phyloP scores from a whole-genome alignment of 139 green algal genomes.

The Zygnema circumcarinatum region DNA sequence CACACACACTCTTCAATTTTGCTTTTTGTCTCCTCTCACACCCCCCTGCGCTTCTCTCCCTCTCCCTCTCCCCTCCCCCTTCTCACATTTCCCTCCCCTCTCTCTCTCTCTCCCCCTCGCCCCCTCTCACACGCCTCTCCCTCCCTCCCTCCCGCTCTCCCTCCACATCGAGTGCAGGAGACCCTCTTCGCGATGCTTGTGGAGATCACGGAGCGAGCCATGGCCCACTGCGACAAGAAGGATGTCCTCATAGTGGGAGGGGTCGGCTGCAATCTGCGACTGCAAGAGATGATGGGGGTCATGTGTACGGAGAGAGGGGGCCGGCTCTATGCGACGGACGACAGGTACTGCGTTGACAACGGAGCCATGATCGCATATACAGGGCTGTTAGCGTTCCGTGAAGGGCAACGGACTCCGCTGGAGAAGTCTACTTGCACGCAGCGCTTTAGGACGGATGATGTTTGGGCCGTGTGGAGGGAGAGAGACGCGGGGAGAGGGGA shows the following conservation, averaged over 20 bases:
- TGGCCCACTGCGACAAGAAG: constrained; percentile 79
- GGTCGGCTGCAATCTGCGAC: constrained; percentile 87
- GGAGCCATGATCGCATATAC: constrained; percentile 95
- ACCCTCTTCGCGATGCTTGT: constrained; percentile 95
- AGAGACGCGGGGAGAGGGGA: neutral
- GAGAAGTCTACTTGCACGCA: constrained; percentile 81
- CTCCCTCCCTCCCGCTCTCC: no score
- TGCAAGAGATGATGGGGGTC: constrained; percentile 85
- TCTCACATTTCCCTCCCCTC: no score
- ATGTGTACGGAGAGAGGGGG: constrained; percentile 76
- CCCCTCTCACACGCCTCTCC: no score
- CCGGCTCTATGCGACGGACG: constrained; percentile 74
- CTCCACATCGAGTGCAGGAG: constrained; percentile 69
- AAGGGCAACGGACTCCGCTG: constrained; percentile 65
- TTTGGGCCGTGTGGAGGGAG: constrained; percentile 68
- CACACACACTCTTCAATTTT: no score
- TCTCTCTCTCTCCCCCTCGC: no score
- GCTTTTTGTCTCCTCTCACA: no score
- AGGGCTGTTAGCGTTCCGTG: constrained; percentile 76
- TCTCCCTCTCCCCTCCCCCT: no score
- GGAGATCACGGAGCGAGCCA: constrained; percentile 91
- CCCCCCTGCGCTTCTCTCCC: no score
- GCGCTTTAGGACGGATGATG: constrained; percentile 87
- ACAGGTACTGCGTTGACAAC: constrained; percentile 93
- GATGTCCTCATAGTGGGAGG: constrained; percentile 91